Conservation (phyloP, 176 grass and related monocot species). For the Avena insularis region DNA sequence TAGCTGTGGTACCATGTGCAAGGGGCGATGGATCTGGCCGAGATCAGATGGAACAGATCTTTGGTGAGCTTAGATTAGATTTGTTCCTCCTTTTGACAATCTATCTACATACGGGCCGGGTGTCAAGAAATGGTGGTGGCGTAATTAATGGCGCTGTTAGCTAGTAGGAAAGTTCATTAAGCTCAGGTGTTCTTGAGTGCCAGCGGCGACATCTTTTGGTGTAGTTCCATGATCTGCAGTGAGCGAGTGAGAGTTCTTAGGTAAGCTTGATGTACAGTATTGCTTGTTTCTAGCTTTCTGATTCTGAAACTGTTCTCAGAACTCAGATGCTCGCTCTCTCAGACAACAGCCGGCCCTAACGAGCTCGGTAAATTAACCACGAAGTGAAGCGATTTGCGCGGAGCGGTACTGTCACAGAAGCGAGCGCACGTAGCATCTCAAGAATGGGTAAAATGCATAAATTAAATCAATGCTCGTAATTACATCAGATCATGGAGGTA, state of each 20-base stretch:
- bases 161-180: too few relatives aligned
- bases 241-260: too few relatives aligned
- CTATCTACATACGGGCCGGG: too few relatives aligned
- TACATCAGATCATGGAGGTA: constrained; percentile 45
- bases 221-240: not conserved
- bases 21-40: constrained; percentile 10
- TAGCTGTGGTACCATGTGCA: not conserved
- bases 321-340: not conserved
- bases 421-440: not conserved
- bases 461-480: constrained; percentile 62
- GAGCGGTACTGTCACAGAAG: not conserved
- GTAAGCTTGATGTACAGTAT: not conserved
- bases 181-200: not conserved
- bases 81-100: not conserved
- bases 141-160: not conserved
- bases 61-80: not conserved
- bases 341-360: not conserved
- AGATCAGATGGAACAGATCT: not conserved
- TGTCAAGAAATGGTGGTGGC: not conserved
- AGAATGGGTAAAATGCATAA: constrained; percentile 35
- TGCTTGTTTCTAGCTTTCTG: not conserved
- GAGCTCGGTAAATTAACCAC: not conserved
- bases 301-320: not conserved
- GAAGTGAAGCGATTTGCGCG: not conserved
- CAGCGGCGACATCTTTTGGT: not conserved